Evolutionary conservation across 441 rosid genomes (phyloP), one percentile per base, ranked within the genome.

Genomic region (Erysimum pusillum): DNA sequence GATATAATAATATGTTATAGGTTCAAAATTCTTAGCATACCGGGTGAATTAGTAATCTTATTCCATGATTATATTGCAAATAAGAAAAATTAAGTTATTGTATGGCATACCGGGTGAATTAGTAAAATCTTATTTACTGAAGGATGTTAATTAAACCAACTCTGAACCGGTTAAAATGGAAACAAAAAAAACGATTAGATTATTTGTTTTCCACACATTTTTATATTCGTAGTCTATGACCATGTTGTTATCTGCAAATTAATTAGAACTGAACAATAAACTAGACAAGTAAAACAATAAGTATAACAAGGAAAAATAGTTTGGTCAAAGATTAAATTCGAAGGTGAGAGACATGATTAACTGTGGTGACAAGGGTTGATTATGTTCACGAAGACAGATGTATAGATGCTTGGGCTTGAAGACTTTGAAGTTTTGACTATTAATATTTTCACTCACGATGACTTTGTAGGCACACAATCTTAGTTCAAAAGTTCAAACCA

Each of bases 351-450:
- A 31, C 67, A 74, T 45, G 41, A 42, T 67, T 49, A 49, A 61
- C 51, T 48, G 65, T 57, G 74, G 67, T 78, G 54, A 64, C 60
- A 62, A 63, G 76, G 71, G 58, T 81, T 81, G 85, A 82, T 79
- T 79, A 71, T 59, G 69, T 83, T 82, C 85, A 64, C 96, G 79
- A 62, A 75, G 84, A 85, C 72, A 88, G 94, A 89, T 88, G 91
- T 45, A 76, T 87, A 25, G 93, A 86, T 78, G 88, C 78, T 81
- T 87, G 87, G 73, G 87, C 63, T 87, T 53, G 82, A 82, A 85
- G 90, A 82, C 86, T 84, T 87, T 85, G 86, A 83, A 81, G 59
- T 80, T 28, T 54, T 65, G 81, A 66, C 78, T 75, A 69, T 66
- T 66, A 63, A 35, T 12, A 76, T 41, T 39, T 31, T 54, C 25